phyloP scores from a whole-genome alignment of 179 eudicot genomes.

The Pouteria campechiana region DNA sequence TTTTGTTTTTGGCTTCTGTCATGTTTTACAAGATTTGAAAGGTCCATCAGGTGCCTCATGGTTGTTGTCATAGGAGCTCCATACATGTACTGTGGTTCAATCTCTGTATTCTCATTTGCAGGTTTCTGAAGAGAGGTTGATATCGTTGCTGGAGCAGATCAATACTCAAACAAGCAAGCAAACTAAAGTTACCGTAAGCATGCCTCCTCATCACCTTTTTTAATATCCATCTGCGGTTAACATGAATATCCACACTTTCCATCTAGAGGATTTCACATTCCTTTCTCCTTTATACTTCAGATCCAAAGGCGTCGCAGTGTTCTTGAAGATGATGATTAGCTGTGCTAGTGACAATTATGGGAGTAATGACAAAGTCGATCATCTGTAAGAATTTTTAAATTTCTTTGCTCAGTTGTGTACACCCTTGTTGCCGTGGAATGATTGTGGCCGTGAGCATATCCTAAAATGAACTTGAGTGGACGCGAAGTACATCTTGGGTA shows the following conservation, averaged over 20 bases:
- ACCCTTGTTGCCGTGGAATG: no score
- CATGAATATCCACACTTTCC: neutral
- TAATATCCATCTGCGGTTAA: neutral
- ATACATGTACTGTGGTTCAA: neutral
- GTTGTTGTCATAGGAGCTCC: no score
- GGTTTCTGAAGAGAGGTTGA: slow-evolving; percentile 93
- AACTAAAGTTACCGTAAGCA: slow-evolving; percentile 88
- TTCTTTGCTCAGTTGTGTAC: no score
- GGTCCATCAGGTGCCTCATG: no score
- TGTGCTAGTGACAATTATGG: neutral
- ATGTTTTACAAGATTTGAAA: no score
- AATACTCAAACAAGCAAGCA: slow-evolving; percentile 83
- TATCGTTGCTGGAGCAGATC: slow-evolving; percentile 85
- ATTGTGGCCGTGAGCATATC: no score
- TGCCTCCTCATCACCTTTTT: neutral
- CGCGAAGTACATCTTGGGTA: no score
- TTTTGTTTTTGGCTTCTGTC: no score
- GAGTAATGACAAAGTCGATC: no score
- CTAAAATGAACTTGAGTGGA: no score
- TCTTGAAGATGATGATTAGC: slow-evolving; percentile 85
- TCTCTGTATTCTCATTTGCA: slow-evolving; percentile 8
- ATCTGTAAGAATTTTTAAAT: no score
- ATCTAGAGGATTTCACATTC: neutral
- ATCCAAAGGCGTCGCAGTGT: slow-evolving; percentile 92
- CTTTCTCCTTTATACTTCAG: slow-evolving; percentile 25